These are phyloP conservation scores for Sideroxylon spinosum DNA, from an alignment of 179 eudicot genomes.

Conservation along the genomic window DNA sequence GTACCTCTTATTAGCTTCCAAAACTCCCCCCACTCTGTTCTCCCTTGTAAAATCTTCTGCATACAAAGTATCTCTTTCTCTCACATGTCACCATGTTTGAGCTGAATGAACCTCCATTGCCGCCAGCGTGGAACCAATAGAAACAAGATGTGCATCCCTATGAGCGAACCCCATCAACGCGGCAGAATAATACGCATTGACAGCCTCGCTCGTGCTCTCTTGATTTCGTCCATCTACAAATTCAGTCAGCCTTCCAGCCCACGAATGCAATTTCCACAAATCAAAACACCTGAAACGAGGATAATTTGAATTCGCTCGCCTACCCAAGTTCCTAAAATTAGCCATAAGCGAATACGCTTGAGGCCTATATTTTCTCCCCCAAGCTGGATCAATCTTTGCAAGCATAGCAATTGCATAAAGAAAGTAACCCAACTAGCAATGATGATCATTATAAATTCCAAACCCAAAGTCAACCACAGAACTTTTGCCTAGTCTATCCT, in stretches of 20 bases:
- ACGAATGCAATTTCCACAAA: conserved; percentile 77
- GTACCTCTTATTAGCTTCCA: conserved; percentile 79
- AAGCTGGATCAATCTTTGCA: conserved; percentile 77
- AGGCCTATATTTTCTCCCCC: conserved; percentile 77
- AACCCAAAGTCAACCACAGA: conserved; percentile 82
- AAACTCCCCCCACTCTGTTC: conserved; percentile 63
- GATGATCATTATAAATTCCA: conserved; percentile 84
- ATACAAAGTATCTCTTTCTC: conserved; percentile 52
- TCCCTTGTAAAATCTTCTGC: conserved; percentile 54
- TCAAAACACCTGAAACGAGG: conserved; percentile 75
- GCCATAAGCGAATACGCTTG: conserved; percentile 79
- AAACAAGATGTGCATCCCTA: conserved; percentile 68
- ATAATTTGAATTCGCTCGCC: conserved; percentile 34
- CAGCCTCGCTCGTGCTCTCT: conserved; percentile 89
- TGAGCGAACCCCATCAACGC: conserved; percentile 85
- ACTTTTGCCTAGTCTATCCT: conserved; percentile 89
- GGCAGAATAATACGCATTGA: conserved; percentile 80
- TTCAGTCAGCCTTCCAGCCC: conserved; percentile 85
- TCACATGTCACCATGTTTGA: conserved; percentile 86
- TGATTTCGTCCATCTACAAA: conserved; percentile 82
- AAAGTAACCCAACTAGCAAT: conserved; percentile 75
- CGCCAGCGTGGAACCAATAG: conserved; percentile 55
- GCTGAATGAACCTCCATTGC: conserved; percentile 79
- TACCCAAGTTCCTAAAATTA: conserved; percentile 72
- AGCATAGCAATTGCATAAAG: conserved; percentile 74